phyloP scores from a whole-genome alignment of 441 rosid genomes.

The Populus hybrid region DNA sequence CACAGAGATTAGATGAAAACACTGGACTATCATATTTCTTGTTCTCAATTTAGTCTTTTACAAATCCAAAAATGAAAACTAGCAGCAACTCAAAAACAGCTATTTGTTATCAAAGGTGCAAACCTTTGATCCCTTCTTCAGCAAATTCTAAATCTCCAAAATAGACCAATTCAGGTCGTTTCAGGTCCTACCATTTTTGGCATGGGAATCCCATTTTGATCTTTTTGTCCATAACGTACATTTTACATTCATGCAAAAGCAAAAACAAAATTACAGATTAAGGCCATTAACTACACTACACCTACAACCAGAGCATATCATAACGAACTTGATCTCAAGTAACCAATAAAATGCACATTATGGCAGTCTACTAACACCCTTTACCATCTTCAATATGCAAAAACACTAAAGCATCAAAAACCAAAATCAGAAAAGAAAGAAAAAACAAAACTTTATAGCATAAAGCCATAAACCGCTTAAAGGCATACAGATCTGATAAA shows the following conservation, averaged over 20 bases:
- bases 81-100: too few relatives aligned
- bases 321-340: not conserved
- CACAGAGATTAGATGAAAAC: not conserved
- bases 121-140: not conserved
- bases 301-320: not conserved
- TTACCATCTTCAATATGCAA: not conserved
- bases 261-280: not conserved
- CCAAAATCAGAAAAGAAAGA: not conserved
- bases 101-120: not conserved
- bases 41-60: not conserved
- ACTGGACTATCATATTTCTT: not conserved
- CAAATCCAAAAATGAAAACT: not conserved
- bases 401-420: not conserved
- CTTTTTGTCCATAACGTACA: not conserved
- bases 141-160: not conserved
- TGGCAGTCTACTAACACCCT: not conserved
- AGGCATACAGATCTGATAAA: conserved; percentile 4
- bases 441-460: not conserved
- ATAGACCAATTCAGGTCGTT: not conserved
- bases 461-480: not conserved
- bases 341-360: not conserved
- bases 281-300: not conserved
- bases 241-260: not conserved
- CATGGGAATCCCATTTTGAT: conserved; percentile 5
- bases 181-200: not conserved